Evolutionary conservation across 2,329 filamentous ascomycete species (phyloP), one percentile per base, ranked within the genome.

Genomic region (Apiospora kogelbergensis): DNA sequence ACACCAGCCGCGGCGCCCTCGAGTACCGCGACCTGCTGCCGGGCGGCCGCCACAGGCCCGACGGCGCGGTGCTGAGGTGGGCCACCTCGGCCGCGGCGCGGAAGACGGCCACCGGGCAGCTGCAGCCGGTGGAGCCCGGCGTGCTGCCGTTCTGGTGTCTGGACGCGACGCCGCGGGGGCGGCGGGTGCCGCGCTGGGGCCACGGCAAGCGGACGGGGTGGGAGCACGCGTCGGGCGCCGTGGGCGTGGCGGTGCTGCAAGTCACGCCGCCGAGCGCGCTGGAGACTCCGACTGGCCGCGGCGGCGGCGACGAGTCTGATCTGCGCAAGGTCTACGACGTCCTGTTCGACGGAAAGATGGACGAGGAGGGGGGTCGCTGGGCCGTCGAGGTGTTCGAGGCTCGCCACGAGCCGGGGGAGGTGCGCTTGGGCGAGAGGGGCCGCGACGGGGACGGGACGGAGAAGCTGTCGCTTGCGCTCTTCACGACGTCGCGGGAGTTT

Each of bases 111-210:
- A 26, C 45, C 40, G 11, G 41, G 42, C 24, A 41, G 42, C 41
- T 33, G 42, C 22, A 41, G 42, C 41, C 69, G 1, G 71, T 81
- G 1, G 78, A 80, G 10, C 79, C 85, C 0, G 88, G 89, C 0
- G 79, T 80, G 17, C 74, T 89, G 13, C 90, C 90, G 0, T 92
- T 92, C 73, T 92, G 86, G 83, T 90, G 88, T 73, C 83, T 91
- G 63, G 90, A 93, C 75, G 78, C 87, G 15, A 91, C 90, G 1
- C 79, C 84, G 2, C 78, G 90, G 7, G 72, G 79, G n/a, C 75
- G 88, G 2, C 79, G 90, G 0, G 89, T 91, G 2, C 88, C 89
- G 7, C 73, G 81, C 3, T 71, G 75, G 1, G 79, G 77, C 17
- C 80, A 77, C 46, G 80, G 80, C 3, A 78, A 74, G 15, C 90